phyloP scores from a whole-genome alignment of 352 stramenopile genomes.

The Phytophthora meadii region DNA sequence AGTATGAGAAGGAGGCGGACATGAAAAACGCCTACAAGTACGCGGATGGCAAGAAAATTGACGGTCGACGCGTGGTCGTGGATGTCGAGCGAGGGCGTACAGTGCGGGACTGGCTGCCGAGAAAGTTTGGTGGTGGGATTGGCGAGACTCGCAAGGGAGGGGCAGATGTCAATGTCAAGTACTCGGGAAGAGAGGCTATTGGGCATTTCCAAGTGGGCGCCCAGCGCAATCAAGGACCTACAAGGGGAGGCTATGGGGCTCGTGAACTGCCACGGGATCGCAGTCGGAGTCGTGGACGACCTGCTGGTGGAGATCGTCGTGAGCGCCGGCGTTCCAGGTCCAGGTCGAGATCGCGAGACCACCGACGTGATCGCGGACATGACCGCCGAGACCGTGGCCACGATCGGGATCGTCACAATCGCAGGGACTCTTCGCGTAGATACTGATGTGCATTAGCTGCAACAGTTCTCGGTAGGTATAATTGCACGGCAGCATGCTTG shows the following conservation, averaged over 20 bases:
- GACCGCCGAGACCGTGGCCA: conserved; percentile 50
- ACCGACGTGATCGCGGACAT: conserved; percentile 44
- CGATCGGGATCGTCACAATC: conserved; percentile 55
- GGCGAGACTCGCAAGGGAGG: conserved; percentile 88
- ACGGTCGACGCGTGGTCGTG: conserved; percentile 96
- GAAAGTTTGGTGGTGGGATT: conserved; percentile 95
- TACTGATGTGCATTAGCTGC: conserved; percentile 29
- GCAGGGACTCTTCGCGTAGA: conserved; percentile 57
- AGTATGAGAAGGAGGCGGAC: conserved; percentile 98
- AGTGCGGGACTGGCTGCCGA: conserved; percentile 96
- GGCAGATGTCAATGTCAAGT: conserved; percentile 86
- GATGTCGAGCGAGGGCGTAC: conserved; percentile 98
- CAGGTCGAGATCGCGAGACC: conserved; percentile 44
- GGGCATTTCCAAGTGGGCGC: conserved; percentile 44
- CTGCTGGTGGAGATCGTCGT: conserved; percentile 38
- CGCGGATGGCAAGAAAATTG: conserved; percentile 96
- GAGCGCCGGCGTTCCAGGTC: conserved; percentile 34
- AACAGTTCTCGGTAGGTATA: conserved; percentile 18
- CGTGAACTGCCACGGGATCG: conserved; percentile 36
- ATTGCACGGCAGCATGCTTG: conserved; percentile 14
- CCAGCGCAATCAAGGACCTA: conserved; percentile 37
- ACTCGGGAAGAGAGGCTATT: conserved; percentile 70
- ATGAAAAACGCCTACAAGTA: conserved; percentile 96
- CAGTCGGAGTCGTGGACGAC: conserved; percentile 56
- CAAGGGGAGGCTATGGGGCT: conserved; percentile 39